Conservation (phyloP, 1,284 basidiomycete species). For the Sparassis latifolia region DNA sequence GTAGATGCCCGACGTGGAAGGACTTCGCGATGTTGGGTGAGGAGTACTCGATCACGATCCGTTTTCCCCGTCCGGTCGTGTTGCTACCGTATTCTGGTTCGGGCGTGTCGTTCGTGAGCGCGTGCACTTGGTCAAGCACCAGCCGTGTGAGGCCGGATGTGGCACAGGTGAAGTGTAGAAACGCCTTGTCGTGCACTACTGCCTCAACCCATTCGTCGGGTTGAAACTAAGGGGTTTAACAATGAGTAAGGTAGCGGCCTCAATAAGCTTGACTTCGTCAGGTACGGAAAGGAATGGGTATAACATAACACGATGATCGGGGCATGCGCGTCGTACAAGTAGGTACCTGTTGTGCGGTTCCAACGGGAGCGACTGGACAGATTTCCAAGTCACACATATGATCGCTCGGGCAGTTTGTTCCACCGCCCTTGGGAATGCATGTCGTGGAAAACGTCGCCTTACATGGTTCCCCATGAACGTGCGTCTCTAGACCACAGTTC, state of each 20-base stretch:
- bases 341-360: no score
- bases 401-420: no score
- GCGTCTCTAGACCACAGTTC: no score
- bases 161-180: conserved; percentile 79
- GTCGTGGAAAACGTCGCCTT: no score
- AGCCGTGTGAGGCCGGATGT: conserved; percentile 67
- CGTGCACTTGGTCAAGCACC: conserved; percentile 79
- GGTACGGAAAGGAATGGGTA: not conserved
- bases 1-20: conserved; percentile 96
- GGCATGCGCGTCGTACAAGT: no score
- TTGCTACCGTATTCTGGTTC: conserved; percentile 71
- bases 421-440: no score
- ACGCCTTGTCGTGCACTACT: conserved; percentile 66
- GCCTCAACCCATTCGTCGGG: conserved; percentile 64
- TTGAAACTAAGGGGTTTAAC: conserved; percentile 44
- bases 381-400: no score
- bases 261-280: no score
- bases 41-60: conserved; percentile 83
- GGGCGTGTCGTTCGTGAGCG: conserved; percentile 56
- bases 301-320: no score
- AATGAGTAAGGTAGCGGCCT: not conserved
- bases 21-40: conserved; percentile 98
- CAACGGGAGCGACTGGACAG: no score
- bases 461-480: no score
- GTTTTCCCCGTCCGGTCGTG: conserved; percentile 74